These are phyloP conservation scores for Pleurotus cornucopiae DNA, from an alignment of 768 basidiomycete genomes.

Conservation along the genomic window DNA sequence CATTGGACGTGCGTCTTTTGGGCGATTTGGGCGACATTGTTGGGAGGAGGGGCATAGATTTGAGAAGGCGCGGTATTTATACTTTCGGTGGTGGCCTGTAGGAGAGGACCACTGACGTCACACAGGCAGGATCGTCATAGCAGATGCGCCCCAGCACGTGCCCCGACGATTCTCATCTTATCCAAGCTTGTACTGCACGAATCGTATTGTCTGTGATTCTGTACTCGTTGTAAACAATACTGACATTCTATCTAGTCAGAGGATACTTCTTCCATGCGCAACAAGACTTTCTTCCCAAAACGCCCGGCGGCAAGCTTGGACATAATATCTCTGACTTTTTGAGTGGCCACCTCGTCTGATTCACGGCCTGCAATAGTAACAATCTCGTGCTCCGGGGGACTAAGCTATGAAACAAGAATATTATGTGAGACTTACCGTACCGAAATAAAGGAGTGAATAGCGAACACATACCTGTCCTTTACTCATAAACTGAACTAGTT, in stretches of 20 bases:
- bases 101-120: no score
- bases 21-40: no score
- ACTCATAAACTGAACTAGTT: constrained; percentile 49
- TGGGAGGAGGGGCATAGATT: no score
- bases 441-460: background rate
- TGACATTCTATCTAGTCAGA: constrained; percentile 11
- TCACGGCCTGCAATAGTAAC: constrained; percentile 41
- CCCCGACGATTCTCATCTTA: no score
- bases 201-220: no score
- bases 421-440: background rate
- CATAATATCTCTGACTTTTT: constrained; percentile 49
- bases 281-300: constrained; percentile 39
- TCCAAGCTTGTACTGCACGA: no score
- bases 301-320: constrained; percentile 29
- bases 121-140: no score
- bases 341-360: constrained; percentile 31
- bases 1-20: background rate
- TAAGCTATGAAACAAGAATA: constrained; percentile 40
- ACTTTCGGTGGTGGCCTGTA: no score
- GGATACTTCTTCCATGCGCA: constrained; percentile 27
- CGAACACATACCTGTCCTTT: constrained; percentile 43
- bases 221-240: no score
- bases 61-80: no score
- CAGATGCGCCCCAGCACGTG: no score
- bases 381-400: constrained; percentile 67